phyloP scores from a whole-genome alignment of 108 stramenopile species.

The Stephanodiscus triporus region DNA sequence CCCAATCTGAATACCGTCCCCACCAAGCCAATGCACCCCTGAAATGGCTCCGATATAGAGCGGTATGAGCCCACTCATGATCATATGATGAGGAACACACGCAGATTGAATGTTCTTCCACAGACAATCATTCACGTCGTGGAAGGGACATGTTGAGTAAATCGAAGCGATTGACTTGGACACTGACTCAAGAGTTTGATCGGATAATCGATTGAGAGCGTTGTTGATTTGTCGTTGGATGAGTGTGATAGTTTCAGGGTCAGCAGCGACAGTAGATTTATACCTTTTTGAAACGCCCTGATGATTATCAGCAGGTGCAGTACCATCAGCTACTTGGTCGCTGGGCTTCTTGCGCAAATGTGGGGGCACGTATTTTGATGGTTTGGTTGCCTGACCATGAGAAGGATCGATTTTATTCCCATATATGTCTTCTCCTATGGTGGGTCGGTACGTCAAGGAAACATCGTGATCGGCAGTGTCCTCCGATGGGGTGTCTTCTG shows the following conservation, averaged over 20 bases:
- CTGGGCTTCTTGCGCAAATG: conserved; percentile 64
- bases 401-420: conserved; percentile 71
- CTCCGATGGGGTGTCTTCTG: conserved; percentile 19
- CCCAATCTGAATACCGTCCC: conserved; percentile 76
- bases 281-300: not conserved
- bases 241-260: conserved; percentile 42
- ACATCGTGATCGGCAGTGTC: conserved; percentile 58
- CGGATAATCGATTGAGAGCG: conserved; percentile 89
- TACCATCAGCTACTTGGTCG: conserved; percentile 25
- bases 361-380: conserved; percentile 84
- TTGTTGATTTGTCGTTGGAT: conserved; percentile 85
- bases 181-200: conserved; percentile 87
- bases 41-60: conserved; percentile 73
- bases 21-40: conserved; percentile 82
- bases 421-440: conserved; percentile 93
- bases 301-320: not conserved
- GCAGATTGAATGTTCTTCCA: conserved; percentile 76
- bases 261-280: conserved; percentile 5
- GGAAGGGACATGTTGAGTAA: conserved; percentile 59
- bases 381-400: conserved; percentile 13
- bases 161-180: conserved; percentile 64
- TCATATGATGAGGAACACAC: conserved; percentile 60
- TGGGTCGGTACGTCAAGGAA: conserved; percentile 81
- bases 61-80: conserved; percentile 88
- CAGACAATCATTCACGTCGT: conserved; percentile 71